phyloP scores from a whole-genome alignment of 768 basidiomycete genomes.

The Rhodocollybia butyracea region DNA sequence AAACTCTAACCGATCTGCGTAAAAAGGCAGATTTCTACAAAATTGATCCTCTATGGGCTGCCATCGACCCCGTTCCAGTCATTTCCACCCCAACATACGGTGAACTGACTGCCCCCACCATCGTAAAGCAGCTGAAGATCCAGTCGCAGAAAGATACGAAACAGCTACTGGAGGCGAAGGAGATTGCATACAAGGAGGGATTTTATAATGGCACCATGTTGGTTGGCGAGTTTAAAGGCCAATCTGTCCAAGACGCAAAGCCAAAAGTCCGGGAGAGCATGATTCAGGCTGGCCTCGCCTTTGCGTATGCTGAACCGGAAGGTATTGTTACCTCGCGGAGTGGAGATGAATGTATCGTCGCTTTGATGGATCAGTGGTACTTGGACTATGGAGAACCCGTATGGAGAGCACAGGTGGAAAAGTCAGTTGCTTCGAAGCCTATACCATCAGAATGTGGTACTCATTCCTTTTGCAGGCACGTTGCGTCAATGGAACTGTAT shows the following conservation, averaged over 20 bases:
- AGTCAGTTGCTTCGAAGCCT: conserved; percentile 52
- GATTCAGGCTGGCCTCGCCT: conserved; percentile 74
- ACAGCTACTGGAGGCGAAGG: conserved; percentile 94
- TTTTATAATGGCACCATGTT: conserved; percentile 94
- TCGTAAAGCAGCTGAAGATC: conserved; percentile 89
- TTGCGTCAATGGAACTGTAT: conserved; percentile 88
- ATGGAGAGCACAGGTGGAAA: conserved; percentile 88
- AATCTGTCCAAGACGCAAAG: conserved; percentile 89
- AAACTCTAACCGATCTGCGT: conserved; percentile 83
- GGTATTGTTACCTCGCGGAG: conserved; percentile 85
- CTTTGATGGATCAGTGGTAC: conserved; percentile 99
- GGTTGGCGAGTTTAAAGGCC: conserved; percentile 87
- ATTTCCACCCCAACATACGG: conserved; percentile 91
- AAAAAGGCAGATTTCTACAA: conserved; percentile 98
- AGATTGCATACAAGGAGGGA: conserved; percentile 97
- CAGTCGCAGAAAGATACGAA: conserved; percentile 93
- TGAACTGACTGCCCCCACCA: conserved; percentile 78
- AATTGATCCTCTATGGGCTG: conserved; percentile 85
- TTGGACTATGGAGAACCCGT: conserved; percentile 89
- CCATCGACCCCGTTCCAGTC: conserved; percentile 83
- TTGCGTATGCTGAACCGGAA: conserved; percentile 95
- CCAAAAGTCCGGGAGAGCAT: conserved; percentile 80
- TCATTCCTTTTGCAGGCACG: conserved; percentile 44
- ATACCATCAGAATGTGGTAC: neutral
- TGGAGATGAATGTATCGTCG: conserved; percentile 97